Conservation (phyloP, 345 rosid species). For the Angophora floribunda region DNA sequence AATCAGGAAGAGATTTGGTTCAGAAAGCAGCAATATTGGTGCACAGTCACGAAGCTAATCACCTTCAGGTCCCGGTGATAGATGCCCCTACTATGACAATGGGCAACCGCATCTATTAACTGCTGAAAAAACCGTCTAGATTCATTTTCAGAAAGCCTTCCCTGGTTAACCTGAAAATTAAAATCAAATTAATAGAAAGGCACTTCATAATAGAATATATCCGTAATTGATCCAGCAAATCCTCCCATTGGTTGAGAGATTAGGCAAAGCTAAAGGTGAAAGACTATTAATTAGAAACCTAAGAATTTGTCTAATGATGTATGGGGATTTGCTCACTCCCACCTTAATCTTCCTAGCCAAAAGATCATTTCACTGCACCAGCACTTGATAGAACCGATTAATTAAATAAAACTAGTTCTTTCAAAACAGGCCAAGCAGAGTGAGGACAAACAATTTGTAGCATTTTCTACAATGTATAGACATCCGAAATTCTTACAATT, state of each 20-base stretch:
- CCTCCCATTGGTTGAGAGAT: neutral
- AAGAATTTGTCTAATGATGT: neutral
- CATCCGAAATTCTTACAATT: constrained; percentile 42
- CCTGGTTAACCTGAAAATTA: constrained; percentile 47
- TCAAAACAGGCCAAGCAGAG: neutral
- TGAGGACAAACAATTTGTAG: neutral
- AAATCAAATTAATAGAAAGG: neutral
- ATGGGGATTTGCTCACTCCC: neutral
- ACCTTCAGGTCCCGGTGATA: constrained; percentile 97
- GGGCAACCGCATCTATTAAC: constrained; percentile 79
- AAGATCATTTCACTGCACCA: neutral
- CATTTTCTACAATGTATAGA: neutral
- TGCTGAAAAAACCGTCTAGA: constrained; percentile 83
- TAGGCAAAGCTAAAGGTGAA: neutral
- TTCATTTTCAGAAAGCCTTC: constrained; percentile 64
- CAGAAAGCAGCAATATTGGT: neutral
- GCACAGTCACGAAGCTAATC: neutral
- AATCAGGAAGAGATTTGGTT: constrained; percentile 1
- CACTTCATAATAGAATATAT: neutral
- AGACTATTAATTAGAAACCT: neutral
- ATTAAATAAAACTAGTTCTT: neutral
- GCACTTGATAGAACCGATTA: neutral
- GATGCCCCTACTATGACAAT: constrained; percentile 84
- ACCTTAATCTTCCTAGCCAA: neutral
- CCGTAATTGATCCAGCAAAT: neutral